Evolutionary conservation across 1,284 basidiomycete species (phyloP), one percentile per base, ranked within the genome.

Genomic region (Leccinum subfulvum): DNA sequence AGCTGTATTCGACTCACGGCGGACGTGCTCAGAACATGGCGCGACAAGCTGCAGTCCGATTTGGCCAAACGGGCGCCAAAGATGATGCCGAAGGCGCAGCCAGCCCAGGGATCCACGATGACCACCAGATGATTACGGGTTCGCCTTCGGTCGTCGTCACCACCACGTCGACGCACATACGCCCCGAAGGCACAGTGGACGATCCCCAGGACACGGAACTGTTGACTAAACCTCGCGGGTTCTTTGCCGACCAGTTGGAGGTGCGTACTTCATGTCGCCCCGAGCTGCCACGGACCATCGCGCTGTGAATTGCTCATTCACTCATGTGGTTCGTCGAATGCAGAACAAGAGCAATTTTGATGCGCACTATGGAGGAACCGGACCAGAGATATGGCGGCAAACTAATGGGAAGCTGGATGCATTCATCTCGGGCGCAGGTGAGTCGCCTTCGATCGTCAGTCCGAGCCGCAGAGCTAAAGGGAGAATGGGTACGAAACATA

Each of bases 161-260:
- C 1, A 82, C 83, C 4, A 82, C 82, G 0, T 81, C 83, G 0
- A 76, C 79, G 6, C 77, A 80, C 16, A 79, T 84, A 44, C 75
- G 77, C 21, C 76, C 80, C 10, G 76, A 79, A 52, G 64, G 68
- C 57, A 71, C 62, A 37, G 71, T 70, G 7, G 68, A 74, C 26
- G 73, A 77, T 53, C 71, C 72, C 6, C 62, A 75, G 14, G 78
- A 82, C 10, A 76, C 77, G 59, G 81, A 82, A 18, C 74, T 82
- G 35, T 60, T 78, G 8, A 74, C 71, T 35, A 82, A 81, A 66
- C 87, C 89, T 1, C 79, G 87, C 67, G 91, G 91, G 0, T 92
- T 88, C 79, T 99, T 98, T 71, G 94, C 95, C 1, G 95, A 99
- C 74, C 97, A 98, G 75, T 97, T 97, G 64, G 94, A 97, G 80